Evolutionary conservation across 2,329 filamentous ascomycete species (phyloP), one percentile per base, ranked within the genome.

Genomic region (Alternaria alternata): DNA sequence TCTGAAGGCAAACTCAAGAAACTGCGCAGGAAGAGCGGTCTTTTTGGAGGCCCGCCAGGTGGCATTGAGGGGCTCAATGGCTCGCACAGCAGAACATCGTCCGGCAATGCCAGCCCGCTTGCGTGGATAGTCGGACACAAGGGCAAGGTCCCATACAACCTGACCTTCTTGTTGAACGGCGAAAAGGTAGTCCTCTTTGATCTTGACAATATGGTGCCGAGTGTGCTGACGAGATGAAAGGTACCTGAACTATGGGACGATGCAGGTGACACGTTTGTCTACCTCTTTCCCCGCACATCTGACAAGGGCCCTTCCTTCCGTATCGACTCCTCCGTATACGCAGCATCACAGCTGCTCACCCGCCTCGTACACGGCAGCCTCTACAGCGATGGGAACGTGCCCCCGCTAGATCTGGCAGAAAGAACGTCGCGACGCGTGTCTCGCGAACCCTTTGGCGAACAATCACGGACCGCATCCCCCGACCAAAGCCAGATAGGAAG

Each of bases 171-270:
- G 63, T 62, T 83, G 24, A 79, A 80, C 54, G 86, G 82, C 39
- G 81, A 85, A 59, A 85, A 81, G 75, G 84, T 86, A 78, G 46
- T 51, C 53, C 58, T 53, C 18, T 26, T 30, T 26, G 41, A 39
- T 60, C 68, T 46, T 26, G 26, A 53, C 20, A 30, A 42, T 8
- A 24, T n/a, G 43, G 24, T 54, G 54, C 41, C 54, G 42, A 34
- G 24, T 43, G 24, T 53, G 59, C 68, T 69, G 56, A 68, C 54
- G 44, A 32, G 12, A 30, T 24, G 22, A 66, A 63, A 86, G 84
- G 80, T 87, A 16, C 72, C 80, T 6, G 88, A 89, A 68, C 74
- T 89, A 8, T 90, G 88, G 88, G 85, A 88, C 65, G 84, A 87
- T 4, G 73, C 82, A 47, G 87, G 85, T n/a, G 86, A 89, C 71